These are phyloP conservation scores for Kwoniella pini DNA, from an alignment of 768 basidiomycete species.

Conservation along the genomic window DNA sequence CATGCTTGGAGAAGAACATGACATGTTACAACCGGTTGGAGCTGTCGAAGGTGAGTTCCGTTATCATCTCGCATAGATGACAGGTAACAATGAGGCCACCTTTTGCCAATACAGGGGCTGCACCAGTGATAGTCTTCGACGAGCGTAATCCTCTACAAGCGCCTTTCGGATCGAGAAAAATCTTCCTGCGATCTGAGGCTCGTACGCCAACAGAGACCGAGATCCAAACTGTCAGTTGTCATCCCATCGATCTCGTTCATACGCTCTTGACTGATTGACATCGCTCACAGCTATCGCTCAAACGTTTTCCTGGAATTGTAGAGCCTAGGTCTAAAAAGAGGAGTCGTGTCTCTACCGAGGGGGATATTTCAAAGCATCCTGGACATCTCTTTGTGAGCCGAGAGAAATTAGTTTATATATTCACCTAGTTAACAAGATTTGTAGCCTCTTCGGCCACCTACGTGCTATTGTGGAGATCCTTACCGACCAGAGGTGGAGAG, in stretches of 20 bases:
- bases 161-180: conserved; percentile 2
- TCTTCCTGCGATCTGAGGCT: conserved; percentile 22
- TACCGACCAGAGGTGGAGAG: conserved; percentile 8
- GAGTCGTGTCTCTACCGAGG: neutral
- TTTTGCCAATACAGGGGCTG: too few relatives aligned
- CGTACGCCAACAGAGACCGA: conserved; percentile 5
- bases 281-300: neutral
- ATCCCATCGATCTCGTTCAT: neutral
- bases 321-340: conserved; percentile 6
- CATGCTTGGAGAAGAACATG: conserved; percentile 20
- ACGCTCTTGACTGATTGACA: neutral
- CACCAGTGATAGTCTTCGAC: conserved; percentile 23
- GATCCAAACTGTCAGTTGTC: neutral
- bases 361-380: neutral
- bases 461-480: conserved; percentile 18
- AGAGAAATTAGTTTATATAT: neutral
- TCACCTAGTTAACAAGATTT: neutral
- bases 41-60: conserved; percentile 24
- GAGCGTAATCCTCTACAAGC: conserved; percentile 28
- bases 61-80: too few relatives aligned
- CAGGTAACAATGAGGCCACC: too few relatives aligned
- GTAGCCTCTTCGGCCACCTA: conserved; percentile 14
- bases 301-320: neutral
- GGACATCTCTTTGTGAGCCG: conserved; percentile 17
- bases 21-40: conserved; percentile 23